These are phyloP conservation scores for Colletotrichum salicis DNA, from an alignment of 2,329 filamentous ascomycete genomes.

Conservation along the genomic window DNA sequence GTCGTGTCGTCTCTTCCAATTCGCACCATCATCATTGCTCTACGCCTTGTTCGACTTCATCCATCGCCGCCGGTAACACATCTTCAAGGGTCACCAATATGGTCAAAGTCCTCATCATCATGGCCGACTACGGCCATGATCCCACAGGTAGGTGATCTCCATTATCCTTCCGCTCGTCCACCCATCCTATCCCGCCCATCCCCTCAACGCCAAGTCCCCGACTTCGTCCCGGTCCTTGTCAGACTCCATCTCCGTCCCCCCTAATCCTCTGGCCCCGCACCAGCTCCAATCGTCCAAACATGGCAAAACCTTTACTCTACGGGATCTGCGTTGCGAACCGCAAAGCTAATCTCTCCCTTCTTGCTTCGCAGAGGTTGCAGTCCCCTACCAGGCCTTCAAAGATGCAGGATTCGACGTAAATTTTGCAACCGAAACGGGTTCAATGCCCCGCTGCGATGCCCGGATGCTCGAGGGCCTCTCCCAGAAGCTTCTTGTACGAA, in stretches of 20 bases:
- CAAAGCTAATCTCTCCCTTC: constrained; percentile 20
- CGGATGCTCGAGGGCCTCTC: constrained; percentile 61
- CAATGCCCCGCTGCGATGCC: constrained; percentile 58
- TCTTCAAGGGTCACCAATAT: constrained; percentile 31
- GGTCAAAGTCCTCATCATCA: constrained; percentile 57
- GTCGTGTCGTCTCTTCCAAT: neutral
- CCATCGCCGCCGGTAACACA: neutral
- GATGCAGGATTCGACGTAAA: constrained; percentile 57
- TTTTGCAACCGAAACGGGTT: constrained; percentile 62
- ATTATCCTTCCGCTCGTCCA: neutral
- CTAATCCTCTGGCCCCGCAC: neutral
- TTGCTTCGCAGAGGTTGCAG: constrained; percentile 55
- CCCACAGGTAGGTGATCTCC: constrained; percentile 55
- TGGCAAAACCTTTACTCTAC: neutral
- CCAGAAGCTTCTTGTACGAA: constrained; percentile 58
- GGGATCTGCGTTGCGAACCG: constrained; percentile 15
- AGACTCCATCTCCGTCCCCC: neutral
- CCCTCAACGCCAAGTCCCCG: neutral
- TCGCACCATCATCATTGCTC: neutral
- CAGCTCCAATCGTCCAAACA: neutral
- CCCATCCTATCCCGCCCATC: neutral
- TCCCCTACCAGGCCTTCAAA: constrained; percentile 60
- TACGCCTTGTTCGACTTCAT: neutral
- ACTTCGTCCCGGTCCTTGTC: neutral
- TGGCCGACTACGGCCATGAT: constrained; percentile 67